Conservation (phyloP, 495 filamentous ascomycete species). For the Cercophora samala region DNA sequence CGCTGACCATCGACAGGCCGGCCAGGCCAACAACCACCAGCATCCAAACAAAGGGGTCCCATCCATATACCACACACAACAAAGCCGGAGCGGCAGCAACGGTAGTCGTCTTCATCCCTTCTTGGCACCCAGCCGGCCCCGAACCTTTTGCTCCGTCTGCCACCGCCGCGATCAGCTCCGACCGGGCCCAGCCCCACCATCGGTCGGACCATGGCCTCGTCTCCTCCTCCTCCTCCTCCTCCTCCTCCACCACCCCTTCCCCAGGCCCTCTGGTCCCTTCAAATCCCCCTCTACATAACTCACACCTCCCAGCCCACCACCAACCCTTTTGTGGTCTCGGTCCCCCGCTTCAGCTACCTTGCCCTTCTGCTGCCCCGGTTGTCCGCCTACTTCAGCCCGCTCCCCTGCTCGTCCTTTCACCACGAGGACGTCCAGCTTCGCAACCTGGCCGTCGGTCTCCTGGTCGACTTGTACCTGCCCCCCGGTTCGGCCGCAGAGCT, state of each 20-base stretch:
- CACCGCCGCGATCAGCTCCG: neutral
- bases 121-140: neutral
- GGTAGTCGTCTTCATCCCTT: neutral
- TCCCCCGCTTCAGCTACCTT: slow-evolving; percentile 69
- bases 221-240: neutral
- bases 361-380: slow-evolving; percentile 75
- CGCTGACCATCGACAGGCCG: neutral
- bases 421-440: slow-evolving; percentile 69
- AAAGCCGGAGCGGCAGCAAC: neutral
- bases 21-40: neutral
- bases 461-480: slow-evolving; percentile 75
- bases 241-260: slow-evolving; percentile 30
- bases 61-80: neutral
- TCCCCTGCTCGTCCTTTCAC: slow-evolving; percentile 71
- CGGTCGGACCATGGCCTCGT: neutral
- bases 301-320: slow-evolving; percentile 39
- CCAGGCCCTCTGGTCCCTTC: slow-evolving; percentile 47
- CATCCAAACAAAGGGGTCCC: no score
- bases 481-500: slow-evolving; percentile 31
- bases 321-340: slow-evolving; percentile 50
- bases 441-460: slow-evolving; percentile 80
- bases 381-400: slow-evolving; percentile 66
- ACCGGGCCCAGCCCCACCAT: neutral
- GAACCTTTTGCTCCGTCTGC: neutral
- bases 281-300: slow-evolving; percentile 52